Base-by-base conservation (phyloP, 2,329 filamentous ascomycete genomes). In the Nigrospora osmanthi region DNA sequence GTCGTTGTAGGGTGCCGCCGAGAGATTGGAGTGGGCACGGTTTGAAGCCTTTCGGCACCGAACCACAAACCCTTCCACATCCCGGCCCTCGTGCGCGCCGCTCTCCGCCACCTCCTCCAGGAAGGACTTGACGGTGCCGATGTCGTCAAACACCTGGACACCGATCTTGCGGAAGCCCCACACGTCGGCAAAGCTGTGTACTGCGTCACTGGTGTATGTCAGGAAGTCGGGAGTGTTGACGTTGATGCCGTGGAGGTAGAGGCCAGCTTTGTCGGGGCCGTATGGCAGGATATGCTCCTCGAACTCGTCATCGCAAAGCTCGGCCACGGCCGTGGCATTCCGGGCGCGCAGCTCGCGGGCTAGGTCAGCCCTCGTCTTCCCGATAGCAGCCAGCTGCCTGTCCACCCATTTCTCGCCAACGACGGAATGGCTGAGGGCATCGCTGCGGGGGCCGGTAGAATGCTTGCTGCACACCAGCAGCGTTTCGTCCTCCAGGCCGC, bases 381-480 rank as follows among this genome's bases (percentile, higher is more conserved):
- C 89, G 16, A 95, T 71, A 1, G 76, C 75, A 34, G 76, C 73
- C 35, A 98, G 76, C 66, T 98, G 93, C 52, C 72, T 76, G 61
- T 93, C 85, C 1, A 95, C 74, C 75, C 88, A 91, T 47, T 68
- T 68, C 70, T 96, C 90, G 38, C 91, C 93, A 4, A 82, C 89
- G 47, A 77, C 74, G 3, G 93, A 88, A 70, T 98, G 93, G 66
- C 88, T 96, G 46, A 86, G 53, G 6, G 72, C 67, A 59, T 94
- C 88, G 17, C 66, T 67, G n/a, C 91, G 79, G 19, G 80, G 72
- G 7, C 93, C 93, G 0, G 90, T 97, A 1, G 93, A 97, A 64
- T 98, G 93, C 62, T 98, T 98, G 74, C 91, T 97, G 77, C 91
- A 97, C n/a, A 98, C 90, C 9, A 98, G 72, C 11, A 98, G 72